Evolutionary conservation across 1,139 yeast species (phyloP).

Genomic region (Nakaseomyces bracarensis): DNA sequence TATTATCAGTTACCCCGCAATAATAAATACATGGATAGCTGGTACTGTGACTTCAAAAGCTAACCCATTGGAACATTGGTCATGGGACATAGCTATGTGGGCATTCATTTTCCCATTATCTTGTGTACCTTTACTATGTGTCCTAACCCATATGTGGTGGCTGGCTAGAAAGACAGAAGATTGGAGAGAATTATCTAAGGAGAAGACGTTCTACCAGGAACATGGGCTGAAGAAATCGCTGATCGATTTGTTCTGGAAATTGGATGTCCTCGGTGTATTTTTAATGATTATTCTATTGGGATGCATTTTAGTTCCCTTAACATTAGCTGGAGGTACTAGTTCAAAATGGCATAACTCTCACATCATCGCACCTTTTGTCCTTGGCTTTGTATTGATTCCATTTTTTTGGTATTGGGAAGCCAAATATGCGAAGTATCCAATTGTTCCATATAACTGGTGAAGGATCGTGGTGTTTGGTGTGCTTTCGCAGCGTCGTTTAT

Average conservation of each 20-base stretch:
- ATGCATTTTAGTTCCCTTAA: constrained; percentile 41
- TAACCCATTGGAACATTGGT: constrained; percentile 41
- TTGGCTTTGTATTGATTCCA: constrained; percentile 54
- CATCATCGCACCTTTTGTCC: constrained; percentile 54
- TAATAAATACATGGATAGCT: constrained; percentile 69
- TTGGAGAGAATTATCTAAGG: constrained; percentile 10
- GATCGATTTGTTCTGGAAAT: constrained; percentile 36
- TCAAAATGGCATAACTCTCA: constrained; percentile 47
- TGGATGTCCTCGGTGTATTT: constrained; percentile 49
- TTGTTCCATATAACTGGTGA: constrained; percentile 49
- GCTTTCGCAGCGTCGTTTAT: constrained; percentile 40
- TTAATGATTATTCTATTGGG: constrained; percentile 46
- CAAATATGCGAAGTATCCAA: constrained; percentile 44
- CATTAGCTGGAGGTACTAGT: constrained; percentile 53
- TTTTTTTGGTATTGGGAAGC: constrained; percentile 48
- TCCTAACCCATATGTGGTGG: constrained; percentile 49
- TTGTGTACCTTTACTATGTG: constrained; percentile 47
- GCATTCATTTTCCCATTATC: constrained; percentile 65
- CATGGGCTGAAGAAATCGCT: constrained; percentile 24
- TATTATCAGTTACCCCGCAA: constrained; percentile 59
- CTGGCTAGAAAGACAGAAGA: constrained; percentile 47
- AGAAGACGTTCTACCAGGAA: constrained; percentile 27
- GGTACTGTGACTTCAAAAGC: constrained; percentile 45
- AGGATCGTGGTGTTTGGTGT: constrained; percentile 63
- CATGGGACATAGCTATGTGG: constrained; percentile 74